Evolutionary conservation across 2,329 filamentous ascomycete species (phyloP).

Genomic region (Calonectria fujianensis): DNA sequence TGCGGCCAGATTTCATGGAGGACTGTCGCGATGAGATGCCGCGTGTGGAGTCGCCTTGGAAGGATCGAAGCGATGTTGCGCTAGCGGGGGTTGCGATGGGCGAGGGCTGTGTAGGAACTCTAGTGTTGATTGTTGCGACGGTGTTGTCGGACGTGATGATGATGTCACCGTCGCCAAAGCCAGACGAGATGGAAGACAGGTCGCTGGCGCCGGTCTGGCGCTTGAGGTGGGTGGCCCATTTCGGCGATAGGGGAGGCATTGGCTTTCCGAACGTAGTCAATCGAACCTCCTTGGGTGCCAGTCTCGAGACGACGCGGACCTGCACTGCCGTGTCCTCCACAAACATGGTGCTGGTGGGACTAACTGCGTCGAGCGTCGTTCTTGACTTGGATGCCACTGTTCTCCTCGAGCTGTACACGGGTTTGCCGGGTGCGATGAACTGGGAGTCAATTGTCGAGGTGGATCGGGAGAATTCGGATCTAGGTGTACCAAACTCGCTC

Average conservation of each 20-base stretch:
- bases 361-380: conserved; percentile 44
- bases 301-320: conserved; percentile 48
- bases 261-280: conserved; percentile 41
- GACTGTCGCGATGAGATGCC: conserved; percentile 47
- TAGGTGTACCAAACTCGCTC: conserved; percentile 2
- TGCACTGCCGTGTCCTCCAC: conserved; percentile 50
- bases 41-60: conserved; percentile 52
- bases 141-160: conserved; percentile 63
- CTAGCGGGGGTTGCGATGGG: conserved; percentile 40
- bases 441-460: conserved; percentile 48
- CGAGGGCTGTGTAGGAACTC: conserved; percentile 41
- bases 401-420: conserved; percentile 45
- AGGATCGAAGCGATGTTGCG: conserved; percentile 45
- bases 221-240: conserved; percentile 37
- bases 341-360: conserved; percentile 51
- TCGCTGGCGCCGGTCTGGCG: conserved; percentile 66
- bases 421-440: conserved; percentile 50
- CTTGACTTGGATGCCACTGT: conserved; percentile 37
- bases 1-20: conserved; percentile 29
- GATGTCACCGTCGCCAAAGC: conserved; percentile 78
- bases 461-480: conserved; percentile 29
- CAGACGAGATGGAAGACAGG: conserved; percentile 77
- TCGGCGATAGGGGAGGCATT: conserved; percentile 42
- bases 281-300: conserved; percentile 44
- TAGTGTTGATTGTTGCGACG: conserved; percentile 45